These are phyloP conservation scores for Rhizophora apiculata DNA, from an alignment of 345 rosid species.

Conservation along the genomic window DNA sequence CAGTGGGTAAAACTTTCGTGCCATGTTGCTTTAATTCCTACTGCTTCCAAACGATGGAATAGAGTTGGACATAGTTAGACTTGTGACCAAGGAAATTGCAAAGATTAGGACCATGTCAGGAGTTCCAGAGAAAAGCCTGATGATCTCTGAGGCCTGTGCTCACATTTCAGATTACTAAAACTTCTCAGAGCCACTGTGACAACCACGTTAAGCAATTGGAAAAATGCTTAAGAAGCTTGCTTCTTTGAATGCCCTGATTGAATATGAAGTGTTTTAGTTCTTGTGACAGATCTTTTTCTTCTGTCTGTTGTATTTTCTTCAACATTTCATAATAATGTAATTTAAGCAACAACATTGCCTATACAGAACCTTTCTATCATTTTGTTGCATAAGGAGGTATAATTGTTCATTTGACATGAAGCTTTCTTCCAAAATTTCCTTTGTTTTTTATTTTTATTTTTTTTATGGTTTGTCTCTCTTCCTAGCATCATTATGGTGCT, in stretches of 20 bases:
- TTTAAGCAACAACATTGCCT: background rate
- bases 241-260: background rate
- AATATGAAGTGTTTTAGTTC: background rate
- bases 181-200: background rate
- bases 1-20: background rate
- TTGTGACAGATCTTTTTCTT: background rate
- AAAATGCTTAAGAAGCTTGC: background rate
- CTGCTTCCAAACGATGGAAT: background rate
- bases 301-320: background rate
- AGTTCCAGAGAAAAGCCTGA: background rate
- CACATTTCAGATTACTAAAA: background rate
- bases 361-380: too few relatives aligned
- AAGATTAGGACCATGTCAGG: background rate
- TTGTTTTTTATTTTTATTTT: too few relatives aligned
- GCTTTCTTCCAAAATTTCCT: too few relatives aligned
- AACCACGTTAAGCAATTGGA: background rate
- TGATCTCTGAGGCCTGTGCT: background rate
- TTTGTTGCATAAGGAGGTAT: too few relatives aligned
- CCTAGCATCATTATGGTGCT: too few relatives aligned
- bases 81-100: background rate
- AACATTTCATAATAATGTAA: too few relatives aligned
- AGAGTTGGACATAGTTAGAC: background rate
- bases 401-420: too few relatives aligned
- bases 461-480: too few relatives aligned
- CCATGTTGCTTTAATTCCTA: background rate